These are phyloP conservation scores for Pseudogymnoascus sp. DNA, from an alignment of 2,329 filamentous ascomycete species.

Conservation along the genomic window DNA sequence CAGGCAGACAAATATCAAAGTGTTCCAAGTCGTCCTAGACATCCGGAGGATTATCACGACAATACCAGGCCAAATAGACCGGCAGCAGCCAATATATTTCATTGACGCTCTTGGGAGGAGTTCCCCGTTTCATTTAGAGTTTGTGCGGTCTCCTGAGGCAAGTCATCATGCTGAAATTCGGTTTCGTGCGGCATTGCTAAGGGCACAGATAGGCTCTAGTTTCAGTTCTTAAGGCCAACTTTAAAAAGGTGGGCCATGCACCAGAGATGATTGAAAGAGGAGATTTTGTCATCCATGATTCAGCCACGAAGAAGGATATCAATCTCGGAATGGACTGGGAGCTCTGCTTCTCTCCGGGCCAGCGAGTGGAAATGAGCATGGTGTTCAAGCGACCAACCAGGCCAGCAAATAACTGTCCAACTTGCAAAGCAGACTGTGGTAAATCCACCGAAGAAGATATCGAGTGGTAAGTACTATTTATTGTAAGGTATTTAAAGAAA, in stretches of 20 bases:
- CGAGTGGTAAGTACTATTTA: not conserved
- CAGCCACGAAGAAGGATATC: conserved; percentile 17
- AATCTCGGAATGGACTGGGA: conserved; percentile 20
- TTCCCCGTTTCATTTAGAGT: conserved; percentile 10
- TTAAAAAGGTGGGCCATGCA: conserved; percentile 16
- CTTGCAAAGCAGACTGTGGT: not conserved
- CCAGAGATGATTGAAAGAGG: conserved; percentile 21
- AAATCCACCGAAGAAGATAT: not conserved
- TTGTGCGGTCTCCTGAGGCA: conserved; percentile 4
- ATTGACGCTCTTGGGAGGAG: conserved; percentile 9
- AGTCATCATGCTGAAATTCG: not conserved
- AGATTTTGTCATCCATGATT: conserved; percentile 25
- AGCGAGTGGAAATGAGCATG: conserved; percentile 28
- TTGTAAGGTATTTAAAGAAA: not conserved
- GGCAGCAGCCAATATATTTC: conserved; percentile 7
- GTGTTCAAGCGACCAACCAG: conserved; percentile 16
- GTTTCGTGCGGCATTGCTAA: not conserved
- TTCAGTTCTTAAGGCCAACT: conserved; percentile 22
- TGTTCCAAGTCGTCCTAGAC: conserved; percentile 9
- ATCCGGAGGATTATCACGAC: conserved; percentile 7
- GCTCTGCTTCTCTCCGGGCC: conserved; percentile 24
- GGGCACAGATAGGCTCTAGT: conserved; percentile 17
- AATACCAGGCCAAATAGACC: conserved; percentile 9
- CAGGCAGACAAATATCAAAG: conserved; percentile 7
- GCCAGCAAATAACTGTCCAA: not conserved